Evolutionary conservation across 2,329 filamentous ascomycete genomes (phyloP), one percentile per base, ranked within the genome.

Genomic region (Arthrobotrys sinensis): DNA sequence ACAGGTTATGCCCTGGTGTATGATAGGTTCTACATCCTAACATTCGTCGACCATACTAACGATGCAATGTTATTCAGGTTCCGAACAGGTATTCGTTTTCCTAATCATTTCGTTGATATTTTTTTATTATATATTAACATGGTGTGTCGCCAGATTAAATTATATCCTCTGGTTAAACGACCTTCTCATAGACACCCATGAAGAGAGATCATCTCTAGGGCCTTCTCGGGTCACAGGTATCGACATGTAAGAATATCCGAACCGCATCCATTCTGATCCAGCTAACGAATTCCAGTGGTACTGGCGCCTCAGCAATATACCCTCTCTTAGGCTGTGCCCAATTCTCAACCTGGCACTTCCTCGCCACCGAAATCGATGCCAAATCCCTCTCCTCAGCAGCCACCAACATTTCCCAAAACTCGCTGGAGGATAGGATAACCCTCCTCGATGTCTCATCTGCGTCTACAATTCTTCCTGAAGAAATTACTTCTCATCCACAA

Each of bases 291-390:
- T 50, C 7, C 55, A 90, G 88, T 79, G 96, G 96, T 46, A 96
- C 94, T 0, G 96, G 96, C 1, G 93, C 95, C 14, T 96, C 93
- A 81, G 91, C 91, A 81, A 97, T 99, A 81, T 99, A 98, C 83
- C 92, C 94, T 1, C 88, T 98, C 0, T 87, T 99, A 0, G 93
- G 91, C 19, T 67, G 36, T 36, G 48, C 50, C 24, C 48, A 55
- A 14, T 76, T 73, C 5, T 19, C 19, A 24, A 57, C 57, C 16
- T 77, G 73, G 73, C 14, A 67, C 14, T 71, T 77, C 52, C 21
- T 71, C 36, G 66, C 66, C 40, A 71, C 73, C 4, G 73, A 77
- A 12, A 77, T 71, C 75, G 63, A 77, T 82, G 36, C 82, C 53
- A 43, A 48, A 40, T 53, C 68, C 5, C 57, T 71, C 8, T 66